Percentiles rank a stretch among this genome's conserved stretches.
phyloP scores from a whole-genome alignment of 163 green algal genomes.

The Chloromonas sp. region DNA sequence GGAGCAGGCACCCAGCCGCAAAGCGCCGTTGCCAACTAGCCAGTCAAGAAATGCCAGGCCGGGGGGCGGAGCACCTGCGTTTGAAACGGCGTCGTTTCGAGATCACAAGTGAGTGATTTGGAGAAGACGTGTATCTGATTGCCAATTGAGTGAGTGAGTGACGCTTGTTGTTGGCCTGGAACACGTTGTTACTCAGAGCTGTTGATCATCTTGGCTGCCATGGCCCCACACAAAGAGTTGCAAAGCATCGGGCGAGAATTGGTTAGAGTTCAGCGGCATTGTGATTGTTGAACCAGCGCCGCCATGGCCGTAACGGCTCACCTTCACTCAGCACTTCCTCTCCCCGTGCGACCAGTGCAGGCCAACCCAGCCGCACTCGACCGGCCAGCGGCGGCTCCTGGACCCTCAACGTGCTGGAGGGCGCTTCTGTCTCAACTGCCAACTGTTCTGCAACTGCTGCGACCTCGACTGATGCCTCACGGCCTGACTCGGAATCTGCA shows the following conservation, averaged over 20 bases:
- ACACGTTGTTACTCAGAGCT: too few relatives aligned
- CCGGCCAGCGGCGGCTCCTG: background rate
- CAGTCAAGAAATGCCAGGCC: constrained; percentile 61
- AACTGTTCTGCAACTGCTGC: background rate
- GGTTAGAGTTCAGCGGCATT: too few relatives aligned
- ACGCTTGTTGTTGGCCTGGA: too few relatives aligned
- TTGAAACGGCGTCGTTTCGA: background rate
- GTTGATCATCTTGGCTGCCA: too few relatives aligned
- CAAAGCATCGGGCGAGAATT: too few relatives aligned
- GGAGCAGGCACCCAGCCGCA: constrained; percentile 32
- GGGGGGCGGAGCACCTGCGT: constrained; percentile 33
- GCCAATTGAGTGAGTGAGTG: background rate
- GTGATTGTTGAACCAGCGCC: too few relatives aligned
- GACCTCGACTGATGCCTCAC: too few relatives aligned
- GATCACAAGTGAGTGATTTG: background rate
- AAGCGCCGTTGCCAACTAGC: constrained; percentile 27
- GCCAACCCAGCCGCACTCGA: constrained; percentile 31
- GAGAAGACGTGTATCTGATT: background rate
- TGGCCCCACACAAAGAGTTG: background rate
- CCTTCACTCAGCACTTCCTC: constrained; percentile 7
- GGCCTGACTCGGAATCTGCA: background rate
- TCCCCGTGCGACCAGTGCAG: constrained; percentile 17
- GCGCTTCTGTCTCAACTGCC: background rate
- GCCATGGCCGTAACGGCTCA: background rate
- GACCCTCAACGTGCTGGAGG: too few relatives aligned